Evolutionary conservation across 305 asterid species (phyloP), one percentile per base, ranked within the genome.

Genomic region (Salvia sclarea): DNA sequence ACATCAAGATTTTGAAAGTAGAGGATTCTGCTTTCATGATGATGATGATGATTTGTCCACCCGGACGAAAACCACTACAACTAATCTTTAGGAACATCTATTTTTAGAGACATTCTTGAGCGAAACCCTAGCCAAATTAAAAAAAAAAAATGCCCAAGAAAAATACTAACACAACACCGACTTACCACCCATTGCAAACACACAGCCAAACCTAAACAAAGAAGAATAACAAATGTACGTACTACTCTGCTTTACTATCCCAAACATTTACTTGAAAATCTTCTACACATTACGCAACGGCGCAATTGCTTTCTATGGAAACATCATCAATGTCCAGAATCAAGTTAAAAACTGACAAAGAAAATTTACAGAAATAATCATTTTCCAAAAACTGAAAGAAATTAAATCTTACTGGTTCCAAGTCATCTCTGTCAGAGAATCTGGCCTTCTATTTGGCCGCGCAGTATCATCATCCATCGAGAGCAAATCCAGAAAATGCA

Each of bases 341-440:
- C 14, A 40, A 44, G 12, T 41, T 10, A 69, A 28, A 64, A 17
- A 17, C 21, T n/a, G n/a, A n/a, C n/a, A n/a, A n/a, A n/a, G n/a
- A n/a, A n/a, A n/a, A n/a, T n/a, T 25, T 25, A 25, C 2, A 25
- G 30, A 40, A 44, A 16, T 45, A 37, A 41, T 2, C 7, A 53
- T 14, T 48, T 28, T 4, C 30, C 30, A 2, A 25, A 25, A 25
- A 2, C 30, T 33, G 43, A 54, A 28, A 18, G 61, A 69, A 69
- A 38, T 55, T 0, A 71, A 66, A 73, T 68, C 87, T 81, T 80
- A 90, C 97, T 84, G 78, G 80, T 85, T 90, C 97, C 96, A 90
- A 38, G 85, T 85, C 70, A 90, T 83, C 84, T 90, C 97, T 13
- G 85, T 69, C 66, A 74, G 86, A 59, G 84, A 81, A 25, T 78